Conservation (phyloP, 345 rosid species). For the Rhizophora apiculata region DNA sequence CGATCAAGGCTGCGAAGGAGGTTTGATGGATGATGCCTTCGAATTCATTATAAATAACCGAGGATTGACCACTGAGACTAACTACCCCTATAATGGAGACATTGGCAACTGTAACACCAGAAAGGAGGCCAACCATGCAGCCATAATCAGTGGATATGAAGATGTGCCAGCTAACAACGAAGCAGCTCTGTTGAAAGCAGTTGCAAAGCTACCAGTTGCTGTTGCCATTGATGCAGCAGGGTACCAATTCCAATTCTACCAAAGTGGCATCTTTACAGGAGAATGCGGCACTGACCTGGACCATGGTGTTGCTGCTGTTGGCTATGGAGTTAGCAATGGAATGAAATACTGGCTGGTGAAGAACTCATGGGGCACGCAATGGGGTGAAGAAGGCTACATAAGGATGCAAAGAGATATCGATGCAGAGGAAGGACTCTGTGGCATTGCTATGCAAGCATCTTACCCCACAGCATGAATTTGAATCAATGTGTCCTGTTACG, state of each 20-base stretch:
- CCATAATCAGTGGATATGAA: slow-evolving; percentile 24
- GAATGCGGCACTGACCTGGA: slow-evolving; percentile 19
- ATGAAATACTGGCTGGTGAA: slow-evolving; percentile 26
- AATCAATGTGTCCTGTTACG: neutral
- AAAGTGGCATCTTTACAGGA: slow-evolving; percentile 18
- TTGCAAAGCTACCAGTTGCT: slow-evolving; percentile 15
- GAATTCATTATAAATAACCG: slow-evolving; percentile 24
- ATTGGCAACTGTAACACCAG: slow-evolving; percentile 20
- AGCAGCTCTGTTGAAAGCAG: slow-evolving; percentile 24
- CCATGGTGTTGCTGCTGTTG: slow-evolving; percentile 21
- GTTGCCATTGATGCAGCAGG: slow-evolving; percentile 29
- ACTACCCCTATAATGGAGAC: slow-evolving; percentile 22
- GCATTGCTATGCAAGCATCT: slow-evolving; percentile 3
- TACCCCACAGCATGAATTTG: neutral
- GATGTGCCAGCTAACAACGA: slow-evolving; percentile 17
- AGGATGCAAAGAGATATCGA: neutral
- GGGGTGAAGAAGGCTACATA: slow-evolving; percentile 1
- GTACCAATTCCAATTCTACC: slow-evolving; percentile 18
- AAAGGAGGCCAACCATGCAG: slow-evolving; percentile 5
- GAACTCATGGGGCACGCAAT: slow-evolving; percentile 22
- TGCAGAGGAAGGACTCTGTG: neutral
- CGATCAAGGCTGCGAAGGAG: slow-evolving; percentile 33
- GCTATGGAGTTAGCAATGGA: slow-evolving; percentile 18
- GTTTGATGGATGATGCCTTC: slow-evolving; percentile 34
- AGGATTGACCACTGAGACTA: slow-evolving; percentile 29